These are phyloP conservation scores for Coemansia erecta DNA, from an alignment of 192 early-diverging fungal genomes.

Conservation along the genomic window DNA sequence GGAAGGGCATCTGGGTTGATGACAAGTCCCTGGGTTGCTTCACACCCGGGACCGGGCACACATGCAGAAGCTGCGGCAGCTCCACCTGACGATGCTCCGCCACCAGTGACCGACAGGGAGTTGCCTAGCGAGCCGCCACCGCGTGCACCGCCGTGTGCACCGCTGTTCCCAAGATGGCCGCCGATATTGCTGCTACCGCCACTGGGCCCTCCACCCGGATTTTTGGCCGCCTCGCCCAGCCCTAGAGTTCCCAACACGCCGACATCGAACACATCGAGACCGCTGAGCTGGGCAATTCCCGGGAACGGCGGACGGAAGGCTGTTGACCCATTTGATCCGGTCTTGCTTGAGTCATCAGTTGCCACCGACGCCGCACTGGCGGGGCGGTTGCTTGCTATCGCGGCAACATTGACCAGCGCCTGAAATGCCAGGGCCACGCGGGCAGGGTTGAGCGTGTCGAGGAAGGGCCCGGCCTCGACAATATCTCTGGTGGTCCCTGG, in stretches of 20 bases:
- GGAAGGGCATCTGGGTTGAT: conserved; percentile 31
- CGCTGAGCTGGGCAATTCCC: conserved; percentile 41
- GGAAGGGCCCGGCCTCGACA: conserved; percentile 33
- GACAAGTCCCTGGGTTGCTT: not conserved
- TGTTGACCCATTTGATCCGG: not conserved
- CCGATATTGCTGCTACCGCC: conserved; percentile 3
- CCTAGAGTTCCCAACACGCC: not conserved
- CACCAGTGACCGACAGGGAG: not conserved
- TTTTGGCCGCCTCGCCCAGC: not conserved
- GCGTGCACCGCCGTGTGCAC: no score
- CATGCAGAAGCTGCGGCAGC: not conserved
- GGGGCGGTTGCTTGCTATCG: conserved; percentile 27
- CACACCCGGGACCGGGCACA: not conserved
- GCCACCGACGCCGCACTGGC: not conserved
- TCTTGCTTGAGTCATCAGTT: not conserved
- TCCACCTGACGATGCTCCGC: not conserved
- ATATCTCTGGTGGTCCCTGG: conserved; percentile 45
- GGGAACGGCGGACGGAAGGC: conserved; percentile 37
- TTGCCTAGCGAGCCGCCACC: not conserved
- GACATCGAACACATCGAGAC: conserved; percentile 32
- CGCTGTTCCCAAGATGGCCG: not conserved
- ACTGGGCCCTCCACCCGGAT: not conserved
- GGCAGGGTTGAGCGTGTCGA: conserved; percentile 49
- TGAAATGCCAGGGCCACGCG: conserved; percentile 46
- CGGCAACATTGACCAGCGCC: conserved; percentile 44